Evolutionary conservation across 768 basidiomycete genomes (phyloP).

Genomic region (Infundibulicybe gibba): DNA sequence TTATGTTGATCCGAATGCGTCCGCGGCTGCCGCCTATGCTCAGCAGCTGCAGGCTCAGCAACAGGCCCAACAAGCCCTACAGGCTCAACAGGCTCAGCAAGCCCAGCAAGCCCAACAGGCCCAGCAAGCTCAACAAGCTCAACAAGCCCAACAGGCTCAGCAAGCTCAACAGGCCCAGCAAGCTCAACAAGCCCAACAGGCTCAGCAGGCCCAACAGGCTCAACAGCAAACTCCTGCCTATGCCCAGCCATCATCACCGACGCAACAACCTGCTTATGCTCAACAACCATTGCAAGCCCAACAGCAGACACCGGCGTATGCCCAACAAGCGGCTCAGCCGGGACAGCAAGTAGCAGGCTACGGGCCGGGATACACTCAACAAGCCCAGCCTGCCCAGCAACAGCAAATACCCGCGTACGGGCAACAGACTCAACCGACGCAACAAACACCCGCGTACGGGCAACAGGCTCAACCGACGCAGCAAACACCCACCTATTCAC

Average conservation of each 20-base stretch:
- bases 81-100: slow-evolving; percentile 8
- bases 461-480: no score
- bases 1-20: slow-evolving; percentile 2
- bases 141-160: no score
- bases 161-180: no score
- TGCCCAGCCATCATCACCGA: background rate
- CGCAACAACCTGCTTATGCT: slow-evolving; percentile 4
- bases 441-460: no score
- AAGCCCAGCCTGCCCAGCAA: no score
- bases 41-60: slow-evolving; percentile 9
- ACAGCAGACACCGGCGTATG: slow-evolving; percentile 6
- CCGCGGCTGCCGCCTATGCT: slow-evolving; percentile 14
- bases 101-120: slow-evolving; percentile 10
- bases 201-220: slow-evolving; percentile 13
- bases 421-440: no score
- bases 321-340: no score
- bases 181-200: slow-evolving; percentile 18
- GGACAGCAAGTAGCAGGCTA: no score
- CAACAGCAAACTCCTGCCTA: slow-evolving; percentile 10
- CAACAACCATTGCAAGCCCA: slow-evolving; percentile 7
- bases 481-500: no score
- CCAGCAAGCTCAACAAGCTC: slow-evolving; percentile 22
- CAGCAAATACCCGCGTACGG: no score
- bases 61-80: slow-evolving; percentile 7
- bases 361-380: no score